Evolutionary conservation across 192 early-diverging fungal genomes (phyloP).

Genomic region (Globomyces pollinis-pini): DNA sequence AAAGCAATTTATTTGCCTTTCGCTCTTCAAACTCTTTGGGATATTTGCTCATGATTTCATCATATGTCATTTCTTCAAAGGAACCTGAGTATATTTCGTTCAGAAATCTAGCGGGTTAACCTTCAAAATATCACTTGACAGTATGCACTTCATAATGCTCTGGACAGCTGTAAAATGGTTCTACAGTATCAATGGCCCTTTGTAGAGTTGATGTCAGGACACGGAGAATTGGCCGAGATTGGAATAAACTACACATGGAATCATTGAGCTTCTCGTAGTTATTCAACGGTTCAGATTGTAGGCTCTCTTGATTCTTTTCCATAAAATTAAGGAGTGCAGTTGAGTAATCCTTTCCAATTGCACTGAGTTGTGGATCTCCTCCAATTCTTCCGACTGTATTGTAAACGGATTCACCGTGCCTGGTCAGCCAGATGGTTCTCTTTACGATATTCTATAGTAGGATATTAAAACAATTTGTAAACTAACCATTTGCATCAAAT

Average conservation of each 20-base stretch:
- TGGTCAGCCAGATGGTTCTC: conserved; percentile 81
- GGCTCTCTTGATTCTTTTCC: background rate
- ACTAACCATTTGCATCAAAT: conserved; percentile 94
- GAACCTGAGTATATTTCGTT: conserved; percentile 92
- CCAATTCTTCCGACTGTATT: conserved; percentile 81
- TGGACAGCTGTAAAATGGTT: conserved; percentile 58
- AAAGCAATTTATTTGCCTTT: conserved; percentile 78
- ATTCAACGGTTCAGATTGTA: too few species aligned
- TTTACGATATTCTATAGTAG: conserved; percentile 53
- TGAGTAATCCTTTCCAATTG: conserved; percentile 62
- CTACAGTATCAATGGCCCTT: conserved; percentile 78
- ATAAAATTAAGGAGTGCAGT: conserved; percentile 73
- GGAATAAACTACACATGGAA: background rate
- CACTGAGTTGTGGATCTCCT: conserved; percentile 73
- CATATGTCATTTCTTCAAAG: conserved; percentile 45
- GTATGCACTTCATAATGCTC: conserved; percentile 65
- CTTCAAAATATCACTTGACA: conserved; percentile 33
- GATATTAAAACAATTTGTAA: background rate
- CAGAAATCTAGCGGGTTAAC: conserved; percentile 66
- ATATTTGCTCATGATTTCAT: conserved; percentile 67
- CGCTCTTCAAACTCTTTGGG: conserved; percentile 80
- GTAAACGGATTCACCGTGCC: conserved; percentile 89
- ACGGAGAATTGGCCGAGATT: background rate
- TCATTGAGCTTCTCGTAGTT: conserved; percentile 6
- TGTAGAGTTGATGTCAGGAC: conserved; percentile 87